These are phyloP conservation scores for Wickerhamomyces ciferrii DNA, from an alignment of 805 yeast species.

Conservation along the genomic window DNA sequence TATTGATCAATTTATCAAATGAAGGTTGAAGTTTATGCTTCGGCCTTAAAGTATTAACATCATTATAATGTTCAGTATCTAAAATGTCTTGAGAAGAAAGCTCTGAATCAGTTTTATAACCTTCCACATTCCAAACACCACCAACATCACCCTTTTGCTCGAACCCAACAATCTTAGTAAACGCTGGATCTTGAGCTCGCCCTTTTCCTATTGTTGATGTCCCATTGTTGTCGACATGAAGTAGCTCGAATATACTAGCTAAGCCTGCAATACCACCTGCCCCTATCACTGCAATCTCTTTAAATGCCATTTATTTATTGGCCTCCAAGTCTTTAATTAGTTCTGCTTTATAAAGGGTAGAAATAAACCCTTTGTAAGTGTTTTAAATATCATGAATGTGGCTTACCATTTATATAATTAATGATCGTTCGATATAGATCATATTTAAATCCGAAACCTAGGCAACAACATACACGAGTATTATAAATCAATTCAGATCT, in stretches of 20 bases:
- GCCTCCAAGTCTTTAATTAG: too few species aligned
- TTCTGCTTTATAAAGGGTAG: too few species aligned
- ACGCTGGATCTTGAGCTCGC: conserved; percentile 15
- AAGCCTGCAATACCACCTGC: conserved; percentile 37
- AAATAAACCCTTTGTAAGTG: too few species aligned
- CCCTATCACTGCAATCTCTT: conserved; percentile 32
- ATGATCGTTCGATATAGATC: too few species aligned
- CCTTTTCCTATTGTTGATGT: conserved; percentile 16
- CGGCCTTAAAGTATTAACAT: conserved; percentile 25
- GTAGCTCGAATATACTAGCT: conserved; percentile 28
- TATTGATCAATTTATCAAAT: conserved; percentile 11
- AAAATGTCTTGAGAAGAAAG: conserved; percentile 25
- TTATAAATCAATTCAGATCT: too few species aligned
- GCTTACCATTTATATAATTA: too few species aligned
- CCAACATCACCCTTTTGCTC: conserved; percentile 38
- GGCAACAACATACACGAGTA: too few species aligned
- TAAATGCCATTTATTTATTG: conserved; percentile 5
- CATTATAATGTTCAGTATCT: conserved; percentile 27
- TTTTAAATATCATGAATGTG: too few species aligned
- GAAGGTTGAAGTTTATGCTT: conserved; percentile 8
- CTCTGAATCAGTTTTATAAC: conserved; percentile 15
- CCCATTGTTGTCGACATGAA: conserved; percentile 24
- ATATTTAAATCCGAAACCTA: too few species aligned
- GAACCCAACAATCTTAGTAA: conserved; percentile 34
- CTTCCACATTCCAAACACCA: conserved; percentile 37